phyloP scores from a whole-genome alignment of 257 asterid genomes.

The Handroanthus guayacan region DNA sequence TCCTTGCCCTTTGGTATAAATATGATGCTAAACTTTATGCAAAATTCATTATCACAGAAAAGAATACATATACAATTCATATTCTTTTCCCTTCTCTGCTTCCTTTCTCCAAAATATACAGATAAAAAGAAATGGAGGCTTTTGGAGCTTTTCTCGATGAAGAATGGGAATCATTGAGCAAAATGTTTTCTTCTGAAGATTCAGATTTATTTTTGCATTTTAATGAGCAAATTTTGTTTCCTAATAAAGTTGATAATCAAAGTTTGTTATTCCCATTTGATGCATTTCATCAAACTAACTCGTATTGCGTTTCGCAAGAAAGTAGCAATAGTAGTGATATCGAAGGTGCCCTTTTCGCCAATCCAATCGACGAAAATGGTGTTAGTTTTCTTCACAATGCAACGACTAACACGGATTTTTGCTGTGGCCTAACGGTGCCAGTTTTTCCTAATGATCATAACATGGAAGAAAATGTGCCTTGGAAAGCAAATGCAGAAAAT shows the following conservation, averaged over 20 bases:
- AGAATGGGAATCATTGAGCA: constrained; percentile 75
- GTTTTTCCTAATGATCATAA: too few relatives aligned
- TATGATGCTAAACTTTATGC: constrained; percentile 35
- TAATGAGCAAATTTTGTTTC: constrained; percentile 8
- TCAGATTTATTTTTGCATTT: constrained; percentile 48
- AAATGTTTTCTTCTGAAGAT: constrained; percentile 60
- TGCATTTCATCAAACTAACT: not conserved
- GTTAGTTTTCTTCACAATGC: too few relatives aligned
- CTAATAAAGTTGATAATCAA: constrained; percentile 16
- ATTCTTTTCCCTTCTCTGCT: not conserved
- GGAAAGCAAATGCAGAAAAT: too few relatives aligned
- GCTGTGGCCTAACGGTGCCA: too few relatives aligned
- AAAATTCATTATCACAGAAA: constrained; percentile 32
- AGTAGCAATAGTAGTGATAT: too few relatives aligned
- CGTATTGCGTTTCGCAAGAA: too few relatives aligned
- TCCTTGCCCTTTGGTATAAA: constrained; percentile 52
- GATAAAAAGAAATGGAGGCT: constrained; percentile 52
- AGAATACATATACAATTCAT: constrained; percentile 7
- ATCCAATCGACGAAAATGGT: too few relatives aligned
- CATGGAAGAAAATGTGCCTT: constrained; percentile 46
- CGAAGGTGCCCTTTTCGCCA: too few relatives aligned
- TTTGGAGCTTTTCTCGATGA: constrained; percentile 67
- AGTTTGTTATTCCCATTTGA: constrained; percentile 11
- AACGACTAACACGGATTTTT: too few relatives aligned
- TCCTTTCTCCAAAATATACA: not conserved